Evolutionary conservation across 2,329 filamentous ascomycete genomes (phyloP), one percentile per base, ranked within the genome.

Genomic region (Cadophora gregata): DNA sequence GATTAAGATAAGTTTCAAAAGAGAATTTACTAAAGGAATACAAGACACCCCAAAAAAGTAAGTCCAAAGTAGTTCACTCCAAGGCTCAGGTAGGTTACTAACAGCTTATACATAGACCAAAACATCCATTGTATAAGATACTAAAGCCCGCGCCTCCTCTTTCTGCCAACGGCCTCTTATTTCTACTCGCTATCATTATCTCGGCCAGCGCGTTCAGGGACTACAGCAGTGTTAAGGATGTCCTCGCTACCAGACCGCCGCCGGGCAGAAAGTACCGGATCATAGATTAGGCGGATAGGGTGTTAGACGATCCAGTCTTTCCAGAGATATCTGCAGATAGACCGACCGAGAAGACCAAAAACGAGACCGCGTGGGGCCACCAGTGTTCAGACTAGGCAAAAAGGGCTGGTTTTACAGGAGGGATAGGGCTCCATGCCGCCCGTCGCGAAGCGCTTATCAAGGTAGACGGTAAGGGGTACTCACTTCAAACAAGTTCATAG

Each of bases 1-100:
- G 27, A 69, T 70, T 58, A 67, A 67, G 45, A 66, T 69, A 69
- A 62, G 51, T 63, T 70, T 69, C 14, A 70, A 70, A 63, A 70
- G 53, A 67, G 62, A 70, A 48, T 59, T 67, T 63, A 63, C 33
- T 62, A 70, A 70, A 69, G 50, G 25, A 59, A 70, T 67, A 31
- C 33, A 62, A 69, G 50, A 70, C 7, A 66, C 53, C 50, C 56
- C 9, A 14, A 70, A 69, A 63, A 70, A 70, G 63, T 67, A 70
- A 65, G 31, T 70, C 14, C 12, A 69, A 33, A 67, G 36, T 65
- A n/a, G 33, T 36, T 60, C 60, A 27, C 59, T 64, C 63, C 38
- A 14, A 63, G 48, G 65, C 51, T 65, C 36, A 10, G n/a, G 53
- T 64, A 25, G 24, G 29, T 69, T 67, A 24, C 36, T 69, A 62